Evolutionary conservation across 331 rosid genomes (phyloP), one percentile per base, ranked within the genome.

Genomic region (Quercus tomentella): DNA sequence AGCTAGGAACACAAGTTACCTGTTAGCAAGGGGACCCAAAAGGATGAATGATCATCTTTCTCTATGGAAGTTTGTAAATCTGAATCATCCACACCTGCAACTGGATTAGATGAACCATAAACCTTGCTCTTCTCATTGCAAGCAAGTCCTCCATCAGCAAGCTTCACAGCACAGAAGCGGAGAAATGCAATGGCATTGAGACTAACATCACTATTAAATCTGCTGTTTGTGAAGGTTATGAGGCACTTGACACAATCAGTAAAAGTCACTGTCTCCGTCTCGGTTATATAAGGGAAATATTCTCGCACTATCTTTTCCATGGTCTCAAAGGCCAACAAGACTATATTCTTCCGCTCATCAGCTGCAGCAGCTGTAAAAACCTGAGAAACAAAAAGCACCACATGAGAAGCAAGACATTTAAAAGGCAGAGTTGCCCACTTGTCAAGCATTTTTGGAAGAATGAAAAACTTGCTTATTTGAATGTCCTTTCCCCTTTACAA

Each of bases 101-200:
- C 78, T 21, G 81, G 71, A 82, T 70, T 72, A 41, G 87, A 82
- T 41, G 88, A 85, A 73, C 41, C 88, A 82, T 89, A 89, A 31
- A 73, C 79, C 57, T 72, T 83, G 73, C 84, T 89, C 74, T 82
- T 89, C 82, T 91, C 90, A 74, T 89, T 88, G 91, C 85, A 86
- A 80, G 91, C 93, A 78, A 96, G 97, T 77, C 97, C 99, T 76
- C 98, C 99, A 68, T 96, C 99, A 67, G 99, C 98, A 82, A 96
- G 99, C 87, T 93, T 96, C 87, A 96, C 93, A 23, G 99, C 98
- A 84, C 99, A 96, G 82, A 90, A 93, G 68, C 99, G 99, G 74
- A 96, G 97, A 88, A 96, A 96, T n/a, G 99, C 99, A 83, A 96
- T 96, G 78, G 99, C 99, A 84, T 96, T 96, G 91, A 96, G 94